These are phyloP conservation scores for Ambrosia artemisiifolia DNA, from an alignment of 129 eudicot genomes.

Conservation along the genomic window DNA sequence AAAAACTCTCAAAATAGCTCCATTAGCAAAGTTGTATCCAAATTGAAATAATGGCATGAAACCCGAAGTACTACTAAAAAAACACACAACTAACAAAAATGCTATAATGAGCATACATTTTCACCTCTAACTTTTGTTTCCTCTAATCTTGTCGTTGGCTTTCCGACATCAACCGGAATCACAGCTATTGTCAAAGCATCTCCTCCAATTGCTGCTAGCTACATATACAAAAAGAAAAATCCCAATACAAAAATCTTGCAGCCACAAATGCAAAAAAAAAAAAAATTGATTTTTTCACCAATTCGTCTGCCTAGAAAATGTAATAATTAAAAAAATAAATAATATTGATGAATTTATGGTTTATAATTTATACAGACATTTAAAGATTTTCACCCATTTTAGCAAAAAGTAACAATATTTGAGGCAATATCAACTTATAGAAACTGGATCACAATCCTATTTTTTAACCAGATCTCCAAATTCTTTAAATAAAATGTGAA, in stretches of 20 bases:
- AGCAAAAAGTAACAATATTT: not conserved
- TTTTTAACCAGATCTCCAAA: slow-evolving; percentile 18
- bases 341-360: not conserved
- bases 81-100: no score
- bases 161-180: slow-evolving; percentile 79
- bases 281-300: slow-evolving; percentile 5
- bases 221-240: slow-evolving; percentile 11
- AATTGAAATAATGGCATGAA: no score
- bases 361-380: not conserved
- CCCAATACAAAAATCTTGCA: slow-evolving; percentile 6
- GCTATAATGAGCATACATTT: no score
- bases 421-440: not conserved
- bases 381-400: not conserved
- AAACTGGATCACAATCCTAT: slow-evolving; percentile 2
- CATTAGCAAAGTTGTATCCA: no score
- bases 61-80: no score
- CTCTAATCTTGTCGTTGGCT: slow-evolving; percentile 74
- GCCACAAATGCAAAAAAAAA: slow-evolving; percentile 7
- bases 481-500: not conserved
- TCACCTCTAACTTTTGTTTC: slow-evolving; percentile 70
- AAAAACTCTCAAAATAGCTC: no score
- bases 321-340: not conserved
- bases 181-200: slow-evolving; percentile 75
- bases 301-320: not conserved
- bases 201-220: slow-evolving; percentile 58